phyloP scores from a whole-genome alignment of 441 rosid species.

The Pelargonium myrrhifolium region DNA sequence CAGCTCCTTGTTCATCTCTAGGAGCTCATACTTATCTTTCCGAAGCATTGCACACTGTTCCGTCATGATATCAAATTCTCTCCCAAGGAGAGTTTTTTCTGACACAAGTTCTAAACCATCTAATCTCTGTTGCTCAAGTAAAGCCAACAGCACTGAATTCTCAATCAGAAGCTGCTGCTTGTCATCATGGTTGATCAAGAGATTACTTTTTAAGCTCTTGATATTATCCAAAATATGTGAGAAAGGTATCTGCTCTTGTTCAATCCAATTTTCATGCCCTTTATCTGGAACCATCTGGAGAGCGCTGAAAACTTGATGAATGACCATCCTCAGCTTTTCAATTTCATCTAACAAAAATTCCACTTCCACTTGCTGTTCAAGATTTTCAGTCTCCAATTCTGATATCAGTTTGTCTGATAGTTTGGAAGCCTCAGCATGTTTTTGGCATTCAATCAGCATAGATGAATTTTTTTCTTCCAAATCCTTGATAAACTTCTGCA shows the following conservation, averaged over 20 bases:
- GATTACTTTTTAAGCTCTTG: conserved; percentile 35
- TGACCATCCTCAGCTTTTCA: conserved; percentile 42
- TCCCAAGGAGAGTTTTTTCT: conserved; percentile 28
- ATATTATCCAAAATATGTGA: conserved; percentile 38
- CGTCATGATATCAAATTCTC: conserved; percentile 30
- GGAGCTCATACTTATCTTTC: conserved; percentile 39
- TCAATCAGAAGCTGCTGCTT: conserved; percentile 46
- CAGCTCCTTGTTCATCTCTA: conserved; percentile 48
- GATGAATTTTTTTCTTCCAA: conserved; percentile 54
- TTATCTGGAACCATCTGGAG: conserved; percentile 41
- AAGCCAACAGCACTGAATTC: conserved; percentile 48
- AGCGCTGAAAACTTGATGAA: conserved; percentile 44
- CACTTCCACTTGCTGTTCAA: conserved; percentile 66
- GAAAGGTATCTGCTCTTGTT: conserved; percentile 33
- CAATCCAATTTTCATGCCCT: conserved; percentile 23
- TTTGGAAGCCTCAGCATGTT: conserved; percentile 50
- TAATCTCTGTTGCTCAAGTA: conserved; percentile 34
- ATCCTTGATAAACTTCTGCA: conserved; percentile 58
- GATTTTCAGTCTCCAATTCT: conserved; percentile 60
- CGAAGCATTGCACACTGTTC: conserved; percentile 32
- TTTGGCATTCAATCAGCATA: conserved; percentile 51
- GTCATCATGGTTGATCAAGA: conserved; percentile 41
- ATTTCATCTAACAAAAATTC: conserved; percentile 66
- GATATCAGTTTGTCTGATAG: conserved; percentile 46
- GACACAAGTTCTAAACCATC: conserved; percentile 38